A percentile compares a stretch with the other conserved stretches of the same genome.
Evolutionary conservation across 257 asterid species (phyloP).

Genomic region (Nicotiana otophora): DNA sequence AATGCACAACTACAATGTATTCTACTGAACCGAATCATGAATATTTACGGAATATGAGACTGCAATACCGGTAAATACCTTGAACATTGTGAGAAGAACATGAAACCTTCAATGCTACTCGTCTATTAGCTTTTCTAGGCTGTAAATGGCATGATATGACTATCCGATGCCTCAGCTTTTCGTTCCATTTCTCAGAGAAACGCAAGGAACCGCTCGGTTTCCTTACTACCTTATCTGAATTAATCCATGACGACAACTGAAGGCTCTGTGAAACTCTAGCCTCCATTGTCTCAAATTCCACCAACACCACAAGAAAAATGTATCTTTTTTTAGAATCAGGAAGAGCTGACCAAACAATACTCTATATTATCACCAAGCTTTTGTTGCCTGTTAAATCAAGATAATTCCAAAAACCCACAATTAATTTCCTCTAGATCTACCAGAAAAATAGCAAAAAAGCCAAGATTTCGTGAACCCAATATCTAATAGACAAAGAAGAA

Average conservation of each 20-base stretch:
- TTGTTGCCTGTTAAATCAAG: slow-evolving; percentile 1
- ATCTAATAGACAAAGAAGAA: not conserved
- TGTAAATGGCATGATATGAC: slow-evolving; percentile 28
- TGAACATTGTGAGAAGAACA: slow-evolving; percentile 52
- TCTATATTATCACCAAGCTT: not conserved
- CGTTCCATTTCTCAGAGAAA: slow-evolving; percentile 26
- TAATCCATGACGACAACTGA: slow-evolving; percentile 37
- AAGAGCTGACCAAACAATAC: not conserved
- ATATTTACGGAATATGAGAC: not conserved
- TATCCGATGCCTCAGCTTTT: slow-evolving; percentile 19
- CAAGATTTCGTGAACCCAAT: not conserved
- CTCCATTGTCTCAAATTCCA: slow-evolving; percentile 39
- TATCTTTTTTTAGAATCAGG: not conserved
- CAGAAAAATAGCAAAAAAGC: not conserved
- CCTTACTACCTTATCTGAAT: slow-evolving; percentile 26
- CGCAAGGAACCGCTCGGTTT: slow-evolving; percentile 36
- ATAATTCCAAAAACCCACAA: not conserved
- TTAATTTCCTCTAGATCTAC: not conserved
- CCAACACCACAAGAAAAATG: not conserved
- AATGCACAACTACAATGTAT: not conserved
- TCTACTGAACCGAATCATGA: not conserved
- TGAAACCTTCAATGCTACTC: slow-evolving; percentile 39
- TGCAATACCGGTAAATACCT: slow-evolving; percentile 36
- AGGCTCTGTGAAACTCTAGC: slow-evolving; percentile 38
- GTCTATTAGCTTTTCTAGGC: slow-evolving; percentile 21